Conservation (phyloP, 1,284 basidiomycete species). For the Termitomyces sp. region DNA sequence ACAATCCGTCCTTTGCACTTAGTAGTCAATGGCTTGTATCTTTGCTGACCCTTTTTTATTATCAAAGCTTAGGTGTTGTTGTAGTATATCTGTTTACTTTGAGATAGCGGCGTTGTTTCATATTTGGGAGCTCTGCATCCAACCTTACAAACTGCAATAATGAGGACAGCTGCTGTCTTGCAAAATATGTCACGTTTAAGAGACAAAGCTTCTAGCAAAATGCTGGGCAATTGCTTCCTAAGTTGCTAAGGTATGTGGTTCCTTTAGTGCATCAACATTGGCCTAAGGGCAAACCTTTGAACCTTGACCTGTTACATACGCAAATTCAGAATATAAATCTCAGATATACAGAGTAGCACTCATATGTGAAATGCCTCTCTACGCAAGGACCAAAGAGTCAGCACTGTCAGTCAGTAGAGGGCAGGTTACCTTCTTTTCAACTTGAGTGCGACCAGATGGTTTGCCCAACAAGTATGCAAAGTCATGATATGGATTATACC, state of each 20-base stretch:
- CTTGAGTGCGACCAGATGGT: not conserved
- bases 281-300: slow-evolving; percentile 6
- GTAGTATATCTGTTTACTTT: not conserved
- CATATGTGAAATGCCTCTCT: slow-evolving; percentile 9
- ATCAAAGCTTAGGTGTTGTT: not conserved
- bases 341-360: not conserved
- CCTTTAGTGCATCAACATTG: not conserved
- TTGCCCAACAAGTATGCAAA: slow-evolving; percentile 2
- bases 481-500: not conserved
- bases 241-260: slow-evolving; percentile 1
- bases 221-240: not conserved
- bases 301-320: slow-evolving; percentile 6
- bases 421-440: not conserved
- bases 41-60: not conserved
- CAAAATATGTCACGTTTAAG: slow-evolving; percentile 3
- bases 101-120: not conserved
- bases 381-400: slow-evolving; percentile 1
- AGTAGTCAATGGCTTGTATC: not conserved
- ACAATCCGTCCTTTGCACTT: not conserved
- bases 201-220: not conserved
- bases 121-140: not conserved
- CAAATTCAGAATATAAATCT: not conserved
- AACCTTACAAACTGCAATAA: not conserved
- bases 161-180: slow-evolving; percentile 5
- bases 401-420: not conserved